Evolutionary conservation across 768 basidiomycete species (phyloP), one percentile per base, ranked within the genome.

Genomic region (Pisolithus sp.): DNA sequence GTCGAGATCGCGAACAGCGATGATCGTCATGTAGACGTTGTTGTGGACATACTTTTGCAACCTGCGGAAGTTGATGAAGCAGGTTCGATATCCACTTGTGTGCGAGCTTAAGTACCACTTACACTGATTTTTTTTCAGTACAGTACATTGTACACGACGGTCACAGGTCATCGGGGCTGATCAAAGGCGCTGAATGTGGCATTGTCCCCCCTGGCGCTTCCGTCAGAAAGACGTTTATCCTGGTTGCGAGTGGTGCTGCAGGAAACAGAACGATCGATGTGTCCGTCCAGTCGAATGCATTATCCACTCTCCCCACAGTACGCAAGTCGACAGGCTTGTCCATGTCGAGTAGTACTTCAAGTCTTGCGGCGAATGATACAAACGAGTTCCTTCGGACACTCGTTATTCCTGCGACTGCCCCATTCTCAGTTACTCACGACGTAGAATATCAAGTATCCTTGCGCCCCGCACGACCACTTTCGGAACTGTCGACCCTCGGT

Each of bases 241-340:
- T 95, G 34, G 67, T 73, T 38, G 82, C 78, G 57, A 72, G 75
- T 0, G 85, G 89, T 13, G 77, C 76, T 1, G 71, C 79, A 1
- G 89, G 87, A 2, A 80, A 87, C 48, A 79, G 92, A 41, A 75
- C 82, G 41, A 66, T 96, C 49, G 93, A 96, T 62, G 71, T 95
- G 34, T 93, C 91, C 0, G 70, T 94, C 34, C 85, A 84, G 51
- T 85, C 89, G 8, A 73, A 71, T 21, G 62, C 76, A 23, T 49
- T 58, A 1, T 46, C 59, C 50, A 36, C 37, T 54, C 4, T 48
- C 17, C 38, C 15, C n/a, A 36, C 41, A 4, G 15, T 21, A 5
- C 53, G 59, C 1, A 49, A 52, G 10, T 34, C 52, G 9, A 20
- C 49, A 13, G 52, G 50, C 5, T 30, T 53, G 13, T 36, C 21